A percentile compares a stretch with the other conserved stretches of the same genome.
These are phyloP conservation scores for Escovopsis weberi DNA, from an alignment of 2,329 filamentous ascomycete species.

Conservation along the genomic window DNA sequence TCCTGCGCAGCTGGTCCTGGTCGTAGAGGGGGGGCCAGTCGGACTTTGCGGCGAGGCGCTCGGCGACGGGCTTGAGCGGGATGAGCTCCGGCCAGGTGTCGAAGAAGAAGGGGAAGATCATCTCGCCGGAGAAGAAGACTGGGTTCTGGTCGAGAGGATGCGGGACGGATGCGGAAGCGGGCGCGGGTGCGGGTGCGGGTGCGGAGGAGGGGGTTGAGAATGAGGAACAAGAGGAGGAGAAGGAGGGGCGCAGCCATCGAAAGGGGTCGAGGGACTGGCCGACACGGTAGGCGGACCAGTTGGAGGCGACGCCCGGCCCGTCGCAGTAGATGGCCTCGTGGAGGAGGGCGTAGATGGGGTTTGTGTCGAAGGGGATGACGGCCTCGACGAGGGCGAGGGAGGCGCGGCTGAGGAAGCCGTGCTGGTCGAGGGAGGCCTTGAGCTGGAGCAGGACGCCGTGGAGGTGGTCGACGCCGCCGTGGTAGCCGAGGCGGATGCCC, in stretches of 20 bases:
- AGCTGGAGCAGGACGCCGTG: slow-evolving; percentile 60
- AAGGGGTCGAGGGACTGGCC: slow-evolving; percentile 33
- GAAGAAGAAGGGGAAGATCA: slow-evolving; percentile 80
- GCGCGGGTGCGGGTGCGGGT: no score
- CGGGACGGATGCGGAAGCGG: no score
- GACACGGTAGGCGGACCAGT: slow-evolving; percentile 62
- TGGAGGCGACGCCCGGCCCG: slow-evolving; percentile 43
- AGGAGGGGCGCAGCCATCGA: slow-evolving; percentile 30
- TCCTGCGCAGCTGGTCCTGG: slow-evolving; percentile 53
- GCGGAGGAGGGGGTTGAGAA: no score
- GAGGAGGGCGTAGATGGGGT: slow-evolving; percentile 70
- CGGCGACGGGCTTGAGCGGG: slow-evolving; percentile 52
- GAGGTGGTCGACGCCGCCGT: slow-evolving; percentile 62
- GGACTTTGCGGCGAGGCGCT: slow-evolving; percentile 50
- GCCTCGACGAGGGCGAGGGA: slow-evolving; percentile 56
- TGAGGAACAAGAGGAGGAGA: slow-evolving; percentile 2
- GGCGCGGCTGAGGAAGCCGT: slow-evolving; percentile 59
- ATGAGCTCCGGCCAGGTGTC: slow-evolving; percentile 63
- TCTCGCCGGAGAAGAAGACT: slow-evolving; percentile 78
- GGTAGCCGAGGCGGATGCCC: slow-evolving; percentile 63
- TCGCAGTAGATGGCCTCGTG: slow-evolving; percentile 84
- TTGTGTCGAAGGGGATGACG: slow-evolving; percentile 55
- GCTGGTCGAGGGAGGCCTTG: slow-evolving; percentile 57
- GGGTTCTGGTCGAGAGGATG: slow-evolving; percentile 19
- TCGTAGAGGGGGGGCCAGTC: slow-evolving; percentile 72